Percentiles rank a stretch among this genome's conserved stretches.
These are phyloP conservation scores for Neurospora africana DNA, from an alignment of 495 filamentous ascomycete species.

Conservation along the genomic window DNA sequence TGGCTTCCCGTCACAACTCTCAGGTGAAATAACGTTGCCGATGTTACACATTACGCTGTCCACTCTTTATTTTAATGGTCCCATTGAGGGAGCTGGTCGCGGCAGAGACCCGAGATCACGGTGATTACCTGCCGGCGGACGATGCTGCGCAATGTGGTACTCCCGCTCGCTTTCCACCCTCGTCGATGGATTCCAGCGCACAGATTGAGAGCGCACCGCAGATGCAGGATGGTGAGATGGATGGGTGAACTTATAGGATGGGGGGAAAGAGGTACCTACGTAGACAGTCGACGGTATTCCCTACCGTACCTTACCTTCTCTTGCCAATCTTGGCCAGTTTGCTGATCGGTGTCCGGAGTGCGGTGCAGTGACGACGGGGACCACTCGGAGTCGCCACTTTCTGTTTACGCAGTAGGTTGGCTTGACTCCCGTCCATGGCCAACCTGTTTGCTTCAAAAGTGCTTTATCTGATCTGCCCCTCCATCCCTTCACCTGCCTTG, in stretches of 20 bases:
- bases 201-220: not conserved
- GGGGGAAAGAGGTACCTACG: not conserved
- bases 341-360: not conserved
- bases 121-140: not conserved
- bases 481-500: not conserved
- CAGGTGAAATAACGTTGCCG: not conserved
- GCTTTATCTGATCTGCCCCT: not conserved
- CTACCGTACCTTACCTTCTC: not conserved
- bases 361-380: not conserved
- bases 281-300: not conserved
- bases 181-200: not conserved
- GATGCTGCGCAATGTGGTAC: not conserved
- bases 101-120: not conserved
- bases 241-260: not conserved
- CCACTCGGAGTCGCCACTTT: not conserved
- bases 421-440: not conserved
- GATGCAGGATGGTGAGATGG: not conserved
- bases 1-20: not conserved
- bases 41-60: not conserved
- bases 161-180: not conserved
- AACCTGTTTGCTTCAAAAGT: not conserved
- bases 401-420: not conserved
- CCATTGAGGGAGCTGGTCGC: not conserved
- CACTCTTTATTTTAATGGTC: not conserved
- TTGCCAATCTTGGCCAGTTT: not conserved